Evolutionary conservation across 2,329 filamentous ascomycete genomes (phyloP).

Genomic region (Rhynchosporium agropyri): DNA sequence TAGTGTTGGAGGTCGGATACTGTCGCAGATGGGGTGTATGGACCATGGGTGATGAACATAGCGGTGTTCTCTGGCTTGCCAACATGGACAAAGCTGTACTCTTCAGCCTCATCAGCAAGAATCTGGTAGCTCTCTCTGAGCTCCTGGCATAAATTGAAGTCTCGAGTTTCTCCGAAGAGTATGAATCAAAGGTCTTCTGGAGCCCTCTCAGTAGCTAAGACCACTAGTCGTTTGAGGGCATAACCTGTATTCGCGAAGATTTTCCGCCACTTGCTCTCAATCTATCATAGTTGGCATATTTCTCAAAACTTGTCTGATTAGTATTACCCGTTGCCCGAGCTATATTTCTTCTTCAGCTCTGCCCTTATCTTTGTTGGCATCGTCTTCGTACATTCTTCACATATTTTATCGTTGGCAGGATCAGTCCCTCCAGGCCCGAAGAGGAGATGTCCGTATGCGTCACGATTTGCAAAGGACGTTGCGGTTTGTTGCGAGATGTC

Average conservation of each 20-base stretch:
- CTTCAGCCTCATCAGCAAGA: not conserved
- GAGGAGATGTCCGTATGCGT: slow-evolving; percentile 35
- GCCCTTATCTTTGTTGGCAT: slow-evolving; percentile 27
- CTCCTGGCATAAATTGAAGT: slow-evolving; percentile 16
- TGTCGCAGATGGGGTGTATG: slow-evolving; percentile 17
- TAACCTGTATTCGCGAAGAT: slow-evolving; percentile 27
- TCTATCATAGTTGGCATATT: slow-evolving; percentile 34
- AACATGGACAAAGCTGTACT: not conserved
- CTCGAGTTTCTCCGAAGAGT: slow-evolving; percentile 14
- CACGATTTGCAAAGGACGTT: slow-evolving; percentile 37
- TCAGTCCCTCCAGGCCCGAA: slow-evolving; percentile 41
- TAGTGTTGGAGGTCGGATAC: slow-evolving; percentile 18
- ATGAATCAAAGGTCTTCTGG: slow-evolving; percentile 19
- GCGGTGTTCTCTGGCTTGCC: not conserved
- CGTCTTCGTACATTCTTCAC: slow-evolving; percentile 31
- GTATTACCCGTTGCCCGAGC: slow-evolving; percentile 16
- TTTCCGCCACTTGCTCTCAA: slow-evolving; percentile 24
- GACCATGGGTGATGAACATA: slow-evolving; percentile 15
- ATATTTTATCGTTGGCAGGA: slow-evolving; percentile 22
- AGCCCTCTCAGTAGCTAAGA: not conserved
- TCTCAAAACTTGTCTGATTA: slow-evolving; percentile 23
- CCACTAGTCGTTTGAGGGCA: too few relatives aligned
- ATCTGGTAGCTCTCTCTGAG: slow-evolving; percentile 18
- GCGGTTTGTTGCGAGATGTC: slow-evolving; percentile 30
- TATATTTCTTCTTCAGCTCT: slow-evolving; percentile 23